A percentile compares a stretch with the other conserved stretches of the same genome.
phyloP scores from a whole-genome alignment of 2,329 filamentous ascomycete species.

The Fusarium setosum region DNA sequence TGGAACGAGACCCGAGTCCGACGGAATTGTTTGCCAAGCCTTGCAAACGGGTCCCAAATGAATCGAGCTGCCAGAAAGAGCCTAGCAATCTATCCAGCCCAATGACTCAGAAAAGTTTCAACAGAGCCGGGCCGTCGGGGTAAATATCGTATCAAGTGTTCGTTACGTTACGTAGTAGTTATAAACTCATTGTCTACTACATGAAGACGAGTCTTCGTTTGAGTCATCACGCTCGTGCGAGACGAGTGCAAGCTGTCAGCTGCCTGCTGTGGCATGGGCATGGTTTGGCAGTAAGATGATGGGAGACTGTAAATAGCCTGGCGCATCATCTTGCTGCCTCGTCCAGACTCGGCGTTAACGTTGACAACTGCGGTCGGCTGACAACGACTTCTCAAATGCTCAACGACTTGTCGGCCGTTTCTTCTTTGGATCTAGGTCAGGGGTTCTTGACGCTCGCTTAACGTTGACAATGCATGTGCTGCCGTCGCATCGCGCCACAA shows the following conservation, averaged over 20 bases:
- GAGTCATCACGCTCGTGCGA: too few relatives aligned
- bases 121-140: conserved; percentile 7
- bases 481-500: conserved; percentile 17
- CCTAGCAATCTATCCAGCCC: conserved; percentile 2
- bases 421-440: conserved; percentile 23
- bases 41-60: not conserved
- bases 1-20: too few relatives aligned
- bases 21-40: conserved; percentile 1
- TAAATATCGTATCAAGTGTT: not conserved
- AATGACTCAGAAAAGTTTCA: not conserved
- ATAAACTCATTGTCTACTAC: too few relatives aligned
- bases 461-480: not conserved
- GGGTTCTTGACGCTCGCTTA: conserved; percentile 6
- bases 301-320: too few relatives aligned
- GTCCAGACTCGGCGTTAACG: too few relatives aligned
- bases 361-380: conserved; percentile 11
- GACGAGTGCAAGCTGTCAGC: too few relatives aligned
- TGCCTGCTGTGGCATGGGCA: too few relatives aligned
- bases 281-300: too few relatives aligned
- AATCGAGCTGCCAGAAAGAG: conserved; percentile 12
- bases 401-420: conserved; percentile 12
- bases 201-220: too few relatives aligned
- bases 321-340: too few relatives aligned
- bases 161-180: not conserved
- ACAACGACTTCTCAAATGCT: conserved; percentile 3